Conservation (phyloP, 2,329 filamentous ascomycete genomes). For the Fusarium sp. region DNA sequence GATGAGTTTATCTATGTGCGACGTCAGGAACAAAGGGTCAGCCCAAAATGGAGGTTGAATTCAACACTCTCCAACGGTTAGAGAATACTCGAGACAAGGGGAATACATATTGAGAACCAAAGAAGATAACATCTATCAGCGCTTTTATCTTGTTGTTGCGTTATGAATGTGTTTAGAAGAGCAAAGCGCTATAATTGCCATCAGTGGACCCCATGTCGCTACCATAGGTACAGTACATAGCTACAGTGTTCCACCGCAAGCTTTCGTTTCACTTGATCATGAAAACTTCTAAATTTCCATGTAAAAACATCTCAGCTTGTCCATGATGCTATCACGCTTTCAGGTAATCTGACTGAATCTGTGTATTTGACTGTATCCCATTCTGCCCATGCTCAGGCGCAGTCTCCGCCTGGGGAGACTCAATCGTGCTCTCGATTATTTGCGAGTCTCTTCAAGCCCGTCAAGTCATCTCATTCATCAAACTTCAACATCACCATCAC, state of each 20-base stretch:
- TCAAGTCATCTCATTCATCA: neutral
- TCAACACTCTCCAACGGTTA: constrained; percentile 34
- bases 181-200: neutral
- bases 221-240: neutral
- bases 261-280: neutral
- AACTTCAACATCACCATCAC: neutral
- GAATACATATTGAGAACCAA: neutral
- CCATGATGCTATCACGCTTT: neutral
- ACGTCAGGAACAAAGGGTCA: constrained; percentile 6
- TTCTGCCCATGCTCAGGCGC: constrained; percentile 41
- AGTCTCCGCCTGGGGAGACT: constrained; percentile 34
- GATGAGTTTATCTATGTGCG: constrained; percentile 1
- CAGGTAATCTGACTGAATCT: neutral
- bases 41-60: constrained; percentile 27
- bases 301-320: neutral
- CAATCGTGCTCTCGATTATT: constrained; percentile 20
- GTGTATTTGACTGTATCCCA: neutral
- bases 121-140: neutral
- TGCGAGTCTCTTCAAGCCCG: constrained; percentile 1
- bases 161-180: neutral
- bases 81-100: neutral
- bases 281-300: constrained; percentile 14
- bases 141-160: neutral
- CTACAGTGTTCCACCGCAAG: constrained; percentile 11
- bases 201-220: constrained; percentile 6